A percentile compares a stretch with the other conserved stretches of the same genome.
These are phyloP conservation scores for Bjerkandera adusta DNA, from an alignment of 1,284 basidiomycete species.

Conservation along the genomic window DNA sequence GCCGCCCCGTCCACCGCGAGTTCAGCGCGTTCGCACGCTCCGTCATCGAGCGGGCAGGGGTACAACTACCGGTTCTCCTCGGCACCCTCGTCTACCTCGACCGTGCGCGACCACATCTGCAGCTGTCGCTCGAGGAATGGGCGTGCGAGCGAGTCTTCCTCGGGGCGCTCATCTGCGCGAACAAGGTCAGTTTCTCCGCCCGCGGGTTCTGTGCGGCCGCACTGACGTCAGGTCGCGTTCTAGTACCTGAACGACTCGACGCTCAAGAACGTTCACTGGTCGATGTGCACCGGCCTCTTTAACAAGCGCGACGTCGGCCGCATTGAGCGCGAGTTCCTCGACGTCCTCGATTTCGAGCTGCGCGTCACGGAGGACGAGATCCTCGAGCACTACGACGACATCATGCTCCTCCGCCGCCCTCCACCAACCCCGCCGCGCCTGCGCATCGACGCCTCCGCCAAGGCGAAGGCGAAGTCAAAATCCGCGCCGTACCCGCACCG, in stretches of 20 bases:
- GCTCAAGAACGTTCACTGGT: slow-evolving; percentile 76
- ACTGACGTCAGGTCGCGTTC: slow-evolving; percentile 12
- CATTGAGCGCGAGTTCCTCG: slow-evolving; percentile 75
- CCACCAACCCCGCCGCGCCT: slow-evolving; percentile 3
- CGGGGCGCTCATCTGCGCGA: slow-evolving; percentile 67
- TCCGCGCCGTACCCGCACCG: neutral
- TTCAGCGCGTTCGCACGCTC: slow-evolving; percentile 62
- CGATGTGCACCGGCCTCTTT: slow-evolving; percentile 72
- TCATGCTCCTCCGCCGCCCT: slow-evolving; percentile 37
- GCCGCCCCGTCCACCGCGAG: slow-evolving; percentile 48
- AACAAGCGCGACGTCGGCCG: slow-evolving; percentile 76
- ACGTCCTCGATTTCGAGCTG: slow-evolving; percentile 71
- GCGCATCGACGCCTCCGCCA: neutral
- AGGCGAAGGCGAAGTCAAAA: too few relatives aligned
- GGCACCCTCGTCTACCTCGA: slow-evolving; percentile 69
- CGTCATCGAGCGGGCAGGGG: slow-evolving; percentile 65
- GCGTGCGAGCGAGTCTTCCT: slow-evolving; percentile 76
- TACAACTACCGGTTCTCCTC: slow-evolving; percentile 60
- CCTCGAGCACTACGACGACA: slow-evolving; percentile 54
- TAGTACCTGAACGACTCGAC: slow-evolving; percentile 75
- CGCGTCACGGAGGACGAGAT: slow-evolving; percentile 60
- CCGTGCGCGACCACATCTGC: slow-evolving; percentile 67
- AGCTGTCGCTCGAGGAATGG: slow-evolving; percentile 76
- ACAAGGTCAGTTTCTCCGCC: slow-evolving; percentile 50
- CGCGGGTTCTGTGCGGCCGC: neutral